A percentile compares a stretch with the other conserved stretches of the same genome.
phyloP scores from a whole-genome alignment of 176 grass and related monocot genomes.

The Ensete glaucum region DNA sequence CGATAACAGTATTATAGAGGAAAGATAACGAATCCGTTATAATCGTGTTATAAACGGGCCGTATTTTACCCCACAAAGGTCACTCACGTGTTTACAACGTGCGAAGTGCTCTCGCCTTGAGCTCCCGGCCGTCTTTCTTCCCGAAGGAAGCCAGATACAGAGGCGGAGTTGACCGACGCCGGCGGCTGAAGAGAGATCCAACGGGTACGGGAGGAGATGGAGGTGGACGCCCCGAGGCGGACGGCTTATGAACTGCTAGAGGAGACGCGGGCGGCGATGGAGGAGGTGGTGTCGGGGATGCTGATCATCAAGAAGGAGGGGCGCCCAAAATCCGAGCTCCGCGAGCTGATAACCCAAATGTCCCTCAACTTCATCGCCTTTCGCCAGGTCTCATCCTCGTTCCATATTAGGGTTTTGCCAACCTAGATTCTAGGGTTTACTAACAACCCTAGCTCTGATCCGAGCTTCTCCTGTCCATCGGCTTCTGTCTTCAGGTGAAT shows the following conservation, averaged over 20 bases:
- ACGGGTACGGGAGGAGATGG: conserved; percentile 39
- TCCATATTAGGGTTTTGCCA: neutral
- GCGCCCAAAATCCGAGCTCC: conserved; percentile 64
- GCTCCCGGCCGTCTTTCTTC: neutral
- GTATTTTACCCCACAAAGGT: no score
- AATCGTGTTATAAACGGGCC: no score
- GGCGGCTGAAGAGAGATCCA: conserved; percentile 6
- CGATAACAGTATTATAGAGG: no score
- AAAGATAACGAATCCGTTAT: no score
- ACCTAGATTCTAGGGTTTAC: neutral
- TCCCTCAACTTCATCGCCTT: conserved; percentile 83
- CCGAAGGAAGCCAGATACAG: neutral
- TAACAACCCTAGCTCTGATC: conserved; percentile 18
- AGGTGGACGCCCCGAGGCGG: conserved; percentile 23
- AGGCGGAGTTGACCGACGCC: neutral
- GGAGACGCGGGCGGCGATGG: conserved; percentile 58
- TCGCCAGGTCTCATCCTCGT: conserved; percentile 33
- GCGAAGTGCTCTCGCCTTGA: neutral
- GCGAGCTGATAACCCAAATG: conserved; percentile 83
- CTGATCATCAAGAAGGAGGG: conserved; percentile 72
- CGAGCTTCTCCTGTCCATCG: conserved; percentile 7
- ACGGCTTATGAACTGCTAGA: conserved; percentile 52
- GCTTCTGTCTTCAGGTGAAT: conserved; percentile 39
- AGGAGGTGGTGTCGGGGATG: conserved; percentile 64
- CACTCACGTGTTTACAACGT: no score